Conservation (phyloP, 176 grass and related monocot species). For the Otatea glauca region DNA sequence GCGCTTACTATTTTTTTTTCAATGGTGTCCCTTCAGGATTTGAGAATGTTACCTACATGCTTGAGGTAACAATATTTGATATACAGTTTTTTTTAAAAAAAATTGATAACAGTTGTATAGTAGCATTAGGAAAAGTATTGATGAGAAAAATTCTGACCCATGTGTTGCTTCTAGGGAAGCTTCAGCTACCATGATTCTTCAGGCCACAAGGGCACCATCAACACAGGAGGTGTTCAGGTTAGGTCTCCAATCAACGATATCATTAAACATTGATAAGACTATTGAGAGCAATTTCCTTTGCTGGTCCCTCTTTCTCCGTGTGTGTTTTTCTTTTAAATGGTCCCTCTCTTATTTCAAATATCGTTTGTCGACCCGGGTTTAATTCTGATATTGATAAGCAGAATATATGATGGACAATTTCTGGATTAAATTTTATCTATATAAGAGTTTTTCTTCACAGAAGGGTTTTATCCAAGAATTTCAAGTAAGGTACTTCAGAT, state of each 20-base stretch:
- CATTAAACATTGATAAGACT: neutral
- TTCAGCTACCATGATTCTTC: slow-evolving; percentile 83
- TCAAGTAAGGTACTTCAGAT: neutral
- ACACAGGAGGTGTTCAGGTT: slow-evolving; percentile 85
- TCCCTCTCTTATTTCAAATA: neutral
- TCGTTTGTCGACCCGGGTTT: neutral
- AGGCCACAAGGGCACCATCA: slow-evolving; percentile 85
- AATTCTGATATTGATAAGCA: neutral
- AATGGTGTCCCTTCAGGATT: slow-evolving; percentile 50
- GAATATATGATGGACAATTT: slow-evolving; percentile 33
- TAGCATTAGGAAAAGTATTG: neutral
- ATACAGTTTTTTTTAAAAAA: neutral
- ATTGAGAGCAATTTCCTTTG: neutral
- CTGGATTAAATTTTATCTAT: neutral
- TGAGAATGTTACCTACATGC: slow-evolving; percentile 79
- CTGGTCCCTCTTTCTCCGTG: neutral
- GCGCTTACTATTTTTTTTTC: neutral
- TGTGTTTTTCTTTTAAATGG: neutral
- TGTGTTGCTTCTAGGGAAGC: slow-evolving; percentile 56
- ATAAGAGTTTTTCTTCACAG: neutral
- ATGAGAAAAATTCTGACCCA: neutral
- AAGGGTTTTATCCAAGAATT: neutral
- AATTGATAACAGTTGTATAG: neutral
- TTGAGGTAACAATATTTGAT: slow-evolving; percentile 63
- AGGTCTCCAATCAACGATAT: slow-evolving; percentile 31